Evolutionary conservation across 2,329 filamentous ascomycete species (phyloP).

Genomic region (Macrophomina phaseolina): DNA sequence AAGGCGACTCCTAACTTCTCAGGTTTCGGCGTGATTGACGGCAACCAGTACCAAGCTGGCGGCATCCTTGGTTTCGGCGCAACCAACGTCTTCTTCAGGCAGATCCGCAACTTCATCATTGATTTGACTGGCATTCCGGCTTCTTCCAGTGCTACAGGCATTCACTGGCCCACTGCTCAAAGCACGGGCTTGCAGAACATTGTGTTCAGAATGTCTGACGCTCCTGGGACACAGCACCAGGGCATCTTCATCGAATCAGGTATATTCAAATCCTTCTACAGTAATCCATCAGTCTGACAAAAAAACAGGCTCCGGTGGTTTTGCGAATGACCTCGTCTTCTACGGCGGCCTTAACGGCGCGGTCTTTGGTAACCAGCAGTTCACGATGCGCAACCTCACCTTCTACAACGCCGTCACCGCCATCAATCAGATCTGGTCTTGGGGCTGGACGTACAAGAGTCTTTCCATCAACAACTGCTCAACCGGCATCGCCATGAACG

Average conservation of each 20-base stretch:
- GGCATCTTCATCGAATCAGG: slow-evolving; percentile 51
- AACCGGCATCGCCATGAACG: slow-evolving; percentile 58
- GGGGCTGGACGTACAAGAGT: slow-evolving; percentile 63
- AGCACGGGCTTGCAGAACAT: slow-evolving; percentile 54
- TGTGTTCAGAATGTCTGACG: slow-evolving; percentile 51
- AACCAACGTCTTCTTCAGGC: slow-evolving; percentile 68
- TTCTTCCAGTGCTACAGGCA: slow-evolving; percentile 47
- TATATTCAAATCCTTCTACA: background rate
- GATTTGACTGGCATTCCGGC: slow-evolving; percentile 61
- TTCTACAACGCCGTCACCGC: slow-evolving; percentile 60
- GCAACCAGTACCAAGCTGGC: slow-evolving; percentile 55
- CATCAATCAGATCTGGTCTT: slow-evolving; percentile 64
- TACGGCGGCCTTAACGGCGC: slow-evolving; percentile 50
- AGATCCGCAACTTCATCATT: slow-evolving; percentile 69
- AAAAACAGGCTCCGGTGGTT: slow-evolving; percentile 48
- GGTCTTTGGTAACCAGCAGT: slow-evolving; percentile 55
- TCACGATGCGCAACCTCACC: slow-evolving; percentile 62
- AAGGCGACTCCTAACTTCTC: slow-evolving; percentile 59
- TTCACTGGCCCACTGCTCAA: slow-evolving; percentile 55
- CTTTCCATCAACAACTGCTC: slow-evolving; percentile 59
- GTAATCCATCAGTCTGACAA: slow-evolving; percentile 4
- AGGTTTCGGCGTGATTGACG: slow-evolving; percentile 64
- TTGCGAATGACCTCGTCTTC: slow-evolving; percentile 54
- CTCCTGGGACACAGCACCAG: slow-evolving; percentile 53
- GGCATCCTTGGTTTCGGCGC: slow-evolving; percentile 50